phyloP scores from a whole-genome alignment of 2,329 filamentous ascomycete genomes.

The Colletotrichum spaethianum region DNA sequence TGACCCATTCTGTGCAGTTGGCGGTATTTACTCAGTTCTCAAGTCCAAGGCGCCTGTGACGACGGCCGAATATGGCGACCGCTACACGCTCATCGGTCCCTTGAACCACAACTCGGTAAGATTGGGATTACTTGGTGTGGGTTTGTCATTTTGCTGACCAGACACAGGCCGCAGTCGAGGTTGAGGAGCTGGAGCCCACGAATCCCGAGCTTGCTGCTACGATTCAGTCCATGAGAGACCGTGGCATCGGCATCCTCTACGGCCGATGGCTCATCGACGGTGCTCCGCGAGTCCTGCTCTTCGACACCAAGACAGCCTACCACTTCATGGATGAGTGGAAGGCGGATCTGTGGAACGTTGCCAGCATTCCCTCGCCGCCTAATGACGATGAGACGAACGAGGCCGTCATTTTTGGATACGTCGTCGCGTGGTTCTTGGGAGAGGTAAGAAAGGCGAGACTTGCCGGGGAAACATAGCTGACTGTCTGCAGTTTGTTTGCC shows the following conservation, averaged over 20 bases:
- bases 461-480: constrained; percentile 20
- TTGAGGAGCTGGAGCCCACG: constrained; percentile 90
- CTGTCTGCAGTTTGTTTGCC: constrained; percentile 82
- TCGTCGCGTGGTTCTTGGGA: constrained; percentile 98
- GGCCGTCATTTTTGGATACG: constrained; percentile 95
- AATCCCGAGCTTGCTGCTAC: constrained; percentile 84
- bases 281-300: constrained; percentile 91
- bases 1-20: constrained; percentile 72
- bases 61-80: constrained; percentile 97
- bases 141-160: constrained; percentile 24
- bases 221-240: constrained; percentile 92
- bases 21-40: constrained; percentile 98
- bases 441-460: constrained; percentile 74
- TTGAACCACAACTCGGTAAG: constrained; percentile 91
- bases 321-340: constrained; percentile 97
- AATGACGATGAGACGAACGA: constrained; percentile 97
- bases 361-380: constrained; percentile 93
- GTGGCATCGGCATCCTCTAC: constrained; percentile 91
- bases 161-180: constrained; percentile 90
- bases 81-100: constrained; percentile 95
- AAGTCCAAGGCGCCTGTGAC: constrained; percentile 99
- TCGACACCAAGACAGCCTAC: constrained; percentile 96
- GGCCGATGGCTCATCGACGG: constrained; percentile 98
- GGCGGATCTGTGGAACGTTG: constrained; percentile 91
- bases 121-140: constrained; percentile 23